Evolutionary conservation across 345 rosid species (phyloP).

Genomic region (Aquilaria malaccensis): DNA sequence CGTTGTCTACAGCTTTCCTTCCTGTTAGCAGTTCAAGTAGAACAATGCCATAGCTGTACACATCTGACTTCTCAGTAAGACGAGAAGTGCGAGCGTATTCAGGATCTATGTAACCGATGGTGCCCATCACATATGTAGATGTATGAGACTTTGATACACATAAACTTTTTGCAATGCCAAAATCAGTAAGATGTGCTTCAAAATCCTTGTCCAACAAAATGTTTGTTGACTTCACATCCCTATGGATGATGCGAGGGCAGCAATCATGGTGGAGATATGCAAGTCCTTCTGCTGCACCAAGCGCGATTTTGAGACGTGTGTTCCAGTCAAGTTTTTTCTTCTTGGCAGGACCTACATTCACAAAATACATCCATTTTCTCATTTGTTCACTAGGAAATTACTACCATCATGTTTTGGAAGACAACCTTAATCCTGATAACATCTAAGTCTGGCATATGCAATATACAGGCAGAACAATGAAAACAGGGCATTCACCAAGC

Average conservation of each 20-base stretch:
- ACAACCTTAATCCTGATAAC: no score
- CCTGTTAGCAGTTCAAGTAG: conserved; percentile 88
- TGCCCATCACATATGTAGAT: conserved; percentile 85
- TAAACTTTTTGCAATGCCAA: conserved; percentile 88
- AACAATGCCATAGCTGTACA: conserved; percentile 90
- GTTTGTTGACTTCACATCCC: conserved; percentile 92
- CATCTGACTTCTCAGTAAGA: conserved; percentile 89
- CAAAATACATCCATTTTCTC: background rate
- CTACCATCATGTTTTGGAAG: no score
- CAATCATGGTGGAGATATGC: conserved; percentile 95
- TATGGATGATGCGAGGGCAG: conserved; percentile 86
- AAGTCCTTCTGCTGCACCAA: conserved; percentile 92
- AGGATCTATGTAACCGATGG: conserved; percentile 95
- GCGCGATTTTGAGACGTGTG: conserved; percentile 70
- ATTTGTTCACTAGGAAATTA: no score
- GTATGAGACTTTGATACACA: conserved; percentile 77
- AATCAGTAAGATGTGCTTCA: conserved; percentile 94
- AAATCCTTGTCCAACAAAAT: conserved; percentile 81
- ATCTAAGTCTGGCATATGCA: no score
- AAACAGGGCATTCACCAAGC: no score
- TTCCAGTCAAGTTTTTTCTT: conserved; percentile 86
- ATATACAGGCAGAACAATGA: no score
- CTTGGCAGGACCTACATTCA: conserved; percentile 54
- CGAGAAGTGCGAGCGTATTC: conserved; percentile 96
- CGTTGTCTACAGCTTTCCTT: conserved; percentile 86